Base-by-base conservation (phyloP, 306 rosid genomes). In the Castanopsis chinensis region DNA sequence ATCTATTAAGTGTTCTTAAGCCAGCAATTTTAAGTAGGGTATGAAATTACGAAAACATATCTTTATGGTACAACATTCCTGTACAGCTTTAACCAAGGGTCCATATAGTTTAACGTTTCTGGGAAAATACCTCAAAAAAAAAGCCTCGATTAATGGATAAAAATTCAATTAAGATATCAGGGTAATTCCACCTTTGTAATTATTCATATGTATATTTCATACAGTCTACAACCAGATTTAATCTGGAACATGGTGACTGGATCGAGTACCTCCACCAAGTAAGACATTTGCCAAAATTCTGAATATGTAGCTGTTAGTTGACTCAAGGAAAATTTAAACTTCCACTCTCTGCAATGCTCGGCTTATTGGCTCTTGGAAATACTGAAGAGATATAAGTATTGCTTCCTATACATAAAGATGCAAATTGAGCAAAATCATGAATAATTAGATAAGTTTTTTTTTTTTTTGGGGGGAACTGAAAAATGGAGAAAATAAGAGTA, bases 331-430 rank as follows among this genome's bases (percentile, higher is more conserved):
- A 73, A 69, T 35, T 75, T 72, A 78, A 78, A 54, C n/a, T 70
- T 85, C 82, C 74, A 76, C 78, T 78, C 83, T 84, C 25, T 45
- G 81, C 83, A 87, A 18, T 80, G 96, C 93, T 75, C 92, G 82
- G 82, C 67, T 70, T 58, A 93, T 87, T 43, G 98, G 97, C 83
- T 95, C 99, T 85, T 87, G 98, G 89, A 95, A 91, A 80, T 87
- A 95, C 86, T 93, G 98, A 74, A 95, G 99, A 74, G 93, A 95
- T 73, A 95, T 93, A 35, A 95, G 83, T 58, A 93, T 89, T 19
- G 99, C 99, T 77, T 95, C 98, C 99, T 95, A 80, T 74, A 17
- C 74, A 82, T 78, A 72, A 76, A 70, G 68, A 70, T 14, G 77
- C 82, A 81, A 79, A 74, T 72, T 56, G 73, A 63, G 21, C 54